Percentiles rank a stretch among this genome's conserved stretches.
Conservation (phyloP, 2,329 filamentous ascomycete species). For the Sclerotinia minor region DNA sequence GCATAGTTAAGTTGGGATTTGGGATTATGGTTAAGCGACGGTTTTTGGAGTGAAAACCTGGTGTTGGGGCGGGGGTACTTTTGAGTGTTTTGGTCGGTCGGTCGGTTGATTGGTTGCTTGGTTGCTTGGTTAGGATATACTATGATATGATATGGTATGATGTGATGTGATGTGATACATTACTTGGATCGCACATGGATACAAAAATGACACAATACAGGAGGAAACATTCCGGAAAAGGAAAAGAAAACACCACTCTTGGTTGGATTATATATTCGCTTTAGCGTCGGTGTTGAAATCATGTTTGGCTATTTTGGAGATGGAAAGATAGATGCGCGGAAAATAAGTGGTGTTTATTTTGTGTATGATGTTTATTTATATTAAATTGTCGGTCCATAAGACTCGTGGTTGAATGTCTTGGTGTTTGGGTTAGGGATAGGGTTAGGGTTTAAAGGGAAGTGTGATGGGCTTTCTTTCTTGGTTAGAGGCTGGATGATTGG, state of each 20-base stretch:
- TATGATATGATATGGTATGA: neutral
- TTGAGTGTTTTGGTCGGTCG: neutral
- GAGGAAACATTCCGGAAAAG: neutral
- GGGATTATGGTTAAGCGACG: neutral
- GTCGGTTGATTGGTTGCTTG: neutral
- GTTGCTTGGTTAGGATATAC: neutral
- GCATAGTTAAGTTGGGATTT: slow-evolving; percentile 17
- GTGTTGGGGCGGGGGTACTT: neutral
- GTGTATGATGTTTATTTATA: neutral
- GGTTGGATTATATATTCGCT: neutral
- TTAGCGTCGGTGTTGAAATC: neutral
- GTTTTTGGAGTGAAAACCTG: neutral
- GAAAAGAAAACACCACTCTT: neutral
- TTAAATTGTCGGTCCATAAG: too few relatives aligned
- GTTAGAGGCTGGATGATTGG: too few relatives aligned
- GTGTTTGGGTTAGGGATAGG: neutral
- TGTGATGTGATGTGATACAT: neutral
- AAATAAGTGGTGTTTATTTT: neutral
- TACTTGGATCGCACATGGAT: neutral
- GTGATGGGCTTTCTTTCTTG: too few relatives aligned
- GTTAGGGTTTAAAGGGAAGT: neutral
- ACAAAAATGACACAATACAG: neutral
- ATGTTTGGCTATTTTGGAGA: too few relatives aligned
- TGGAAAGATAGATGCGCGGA: neutral
- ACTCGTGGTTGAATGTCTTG: neutral